Base-by-base conservation (phyloP, 1,284 basidiomycete genomes). In the Ustilago curta region DNA sequence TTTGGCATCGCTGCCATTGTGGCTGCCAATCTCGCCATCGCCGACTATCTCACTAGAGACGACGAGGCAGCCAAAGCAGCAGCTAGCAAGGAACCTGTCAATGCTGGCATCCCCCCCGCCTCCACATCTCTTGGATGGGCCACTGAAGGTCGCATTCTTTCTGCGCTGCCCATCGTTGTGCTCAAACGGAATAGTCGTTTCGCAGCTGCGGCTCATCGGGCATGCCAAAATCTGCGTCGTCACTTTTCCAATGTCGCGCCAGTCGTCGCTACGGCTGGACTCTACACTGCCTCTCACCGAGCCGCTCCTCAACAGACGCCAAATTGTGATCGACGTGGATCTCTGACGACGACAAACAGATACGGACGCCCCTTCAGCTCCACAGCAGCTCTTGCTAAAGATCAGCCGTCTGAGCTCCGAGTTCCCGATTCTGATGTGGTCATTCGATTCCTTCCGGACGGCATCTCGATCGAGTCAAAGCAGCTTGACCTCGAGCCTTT, bases 1-100 rank as follows among this genome's bases (percentile, higher is more conserved):
- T 83, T 84, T 54, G 83, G 83, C 23, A 80, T 79, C 21, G 79
- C 80, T n/a, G 82, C 81, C 19, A 84, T 84, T 49, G 66, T 83
- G 2, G 78, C 83, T 18, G 76, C 76, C 40, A 83, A 80, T 18
- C 63, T 84, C n/a, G 74, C 81, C 25, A 63, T 83, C 37, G 81
- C 83, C 35, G 83, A 84, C 62, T 80, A 80, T 47, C 62, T 84
- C 16, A 79, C 78, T 7, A 57, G 75, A 27, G 70, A 73, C 27
- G 78, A 80, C 43, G 72, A 77, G n/a, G 75, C 69, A 12, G 73
- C 63, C 44, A 67, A 68, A 58, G 75, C 67, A 19, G 61, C 60
- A 14, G 69, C 64, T 14, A 64, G 44, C 51, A 67, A 67, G 51
- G 63, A 67, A 45, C 56, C 47, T 0, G 32, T 70, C 52, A 62